Base-by-base conservation (phyloP, 106 monocot genomes). In the Triglochin maritima region DNA sequence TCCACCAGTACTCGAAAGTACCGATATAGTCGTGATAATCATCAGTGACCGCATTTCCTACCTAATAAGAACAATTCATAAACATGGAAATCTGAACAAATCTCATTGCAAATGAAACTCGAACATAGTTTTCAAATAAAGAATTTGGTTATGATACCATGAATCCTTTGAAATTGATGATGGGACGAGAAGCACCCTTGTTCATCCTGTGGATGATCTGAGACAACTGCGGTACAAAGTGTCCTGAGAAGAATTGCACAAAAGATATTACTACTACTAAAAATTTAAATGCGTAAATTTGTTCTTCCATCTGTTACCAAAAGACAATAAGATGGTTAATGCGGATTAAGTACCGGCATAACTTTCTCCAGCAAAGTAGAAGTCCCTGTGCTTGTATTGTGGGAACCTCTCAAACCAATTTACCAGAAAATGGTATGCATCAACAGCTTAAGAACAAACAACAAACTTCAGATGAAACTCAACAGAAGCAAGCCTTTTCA, bases 1-100 rank as follows among this genome's bases (percentile, higher is more conserved):
- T 89, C 94, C 94, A 94, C 87, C 85, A 90, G 74, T 87, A 94
- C 83, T 94, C 87, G 41, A 90, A 89, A 1, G 84, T 83, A 47
- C 94, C 94, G 4, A 94, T 63, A 41, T 70, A 87, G 56, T 94
- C 94, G 57, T 87, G 62, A 65, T 79, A 85, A 65, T 94, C 94
- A 64, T 94, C 85, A 3, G 83, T 89, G 3, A 94, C 89, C 2
- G 59, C 89, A 69, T 94, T 94, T 4, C 94, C 94, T 43, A 94
- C 94, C 94, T 94, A 47, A 15, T 14, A 17, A 61, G 44, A 64
- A 47, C 64, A 64, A n/a, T 46, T 13, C 44, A 64, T 64, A 9
- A 47, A 44, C n/a, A n/a, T 46, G 13, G 46, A 16, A 7, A 43
- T 7, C 61, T 41, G 16, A 45, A 61, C 10, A 17, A 8, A 61